Conservation (phyloP, 345 rosid genomes). For the Citrus mangshanensis region DNA sequence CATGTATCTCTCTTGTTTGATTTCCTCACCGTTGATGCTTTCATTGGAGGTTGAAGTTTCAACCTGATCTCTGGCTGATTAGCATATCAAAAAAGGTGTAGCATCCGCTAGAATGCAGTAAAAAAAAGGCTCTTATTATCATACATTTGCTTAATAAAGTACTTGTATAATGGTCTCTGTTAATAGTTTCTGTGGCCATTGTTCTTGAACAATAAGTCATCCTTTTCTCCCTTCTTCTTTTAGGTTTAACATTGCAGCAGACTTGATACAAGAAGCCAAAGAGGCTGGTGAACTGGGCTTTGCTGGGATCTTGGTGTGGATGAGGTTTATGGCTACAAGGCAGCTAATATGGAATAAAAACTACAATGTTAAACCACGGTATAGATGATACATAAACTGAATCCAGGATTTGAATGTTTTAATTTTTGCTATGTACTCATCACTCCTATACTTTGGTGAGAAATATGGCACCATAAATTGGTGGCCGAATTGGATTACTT, state of each 20-base stretch:
- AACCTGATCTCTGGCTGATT: constrained; percentile 9
- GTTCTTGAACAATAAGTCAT: constrained; percentile 3
- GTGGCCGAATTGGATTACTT: background rate
- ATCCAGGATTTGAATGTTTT: background rate
- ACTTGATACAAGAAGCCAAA: constrained; percentile 76
- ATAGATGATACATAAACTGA: constrained; percentile 20
- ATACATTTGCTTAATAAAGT: background rate
- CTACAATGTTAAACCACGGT: constrained; percentile 99
- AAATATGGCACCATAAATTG: background rate
- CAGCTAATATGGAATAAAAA: constrained; percentile 99
- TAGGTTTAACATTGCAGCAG: constrained; percentile 96
- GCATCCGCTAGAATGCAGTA: background rate
- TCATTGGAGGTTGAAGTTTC: constrained; percentile 10
- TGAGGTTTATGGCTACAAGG: constrained; percentile 99
- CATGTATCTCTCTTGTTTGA: background rate
- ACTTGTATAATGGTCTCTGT: background rate
- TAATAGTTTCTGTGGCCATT: background rate
- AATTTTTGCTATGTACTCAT: background rate
- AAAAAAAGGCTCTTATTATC: background rate
- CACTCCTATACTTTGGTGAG: background rate
- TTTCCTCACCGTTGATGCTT: constrained; percentile 14
- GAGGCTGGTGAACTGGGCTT: constrained; percentile 73
- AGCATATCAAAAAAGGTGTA: background rate
- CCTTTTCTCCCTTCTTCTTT: constrained; percentile 1
- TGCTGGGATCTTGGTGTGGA: constrained; percentile 95